Evolutionary conservation across 768 basidiomycete species (phyloP).

Genomic region (Coprinopsis sp.): DNA sequence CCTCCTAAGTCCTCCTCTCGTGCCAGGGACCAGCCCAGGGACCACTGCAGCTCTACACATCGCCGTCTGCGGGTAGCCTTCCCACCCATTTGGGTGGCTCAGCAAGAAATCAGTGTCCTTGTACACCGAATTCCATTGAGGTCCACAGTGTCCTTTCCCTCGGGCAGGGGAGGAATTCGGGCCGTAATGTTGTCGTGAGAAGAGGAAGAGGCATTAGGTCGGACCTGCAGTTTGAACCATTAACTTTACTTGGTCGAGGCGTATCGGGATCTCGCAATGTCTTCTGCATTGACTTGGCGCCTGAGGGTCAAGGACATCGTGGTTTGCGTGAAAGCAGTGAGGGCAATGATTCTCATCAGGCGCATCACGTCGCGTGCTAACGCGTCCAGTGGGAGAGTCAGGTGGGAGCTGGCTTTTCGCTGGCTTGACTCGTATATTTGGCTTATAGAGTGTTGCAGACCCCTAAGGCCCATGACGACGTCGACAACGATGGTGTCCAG

Average conservation of each 20-base stretch:
- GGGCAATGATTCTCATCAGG: no score
- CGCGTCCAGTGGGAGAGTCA: no score
- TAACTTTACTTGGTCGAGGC: slow-evolving; percentile 43
- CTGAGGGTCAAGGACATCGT: no score
- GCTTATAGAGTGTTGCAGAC: no score
- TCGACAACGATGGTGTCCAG: no score
- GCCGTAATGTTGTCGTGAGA: slow-evolving; percentile 15
- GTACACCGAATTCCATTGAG: slow-evolving; percentile 43
- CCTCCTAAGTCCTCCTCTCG: slow-evolving; percentile 32
- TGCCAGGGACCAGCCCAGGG: slow-evolving; percentile 48
- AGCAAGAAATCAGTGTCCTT: slow-evolving; percentile 45
- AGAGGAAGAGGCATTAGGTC: slow-evolving; percentile 19
- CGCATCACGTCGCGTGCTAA: no score
- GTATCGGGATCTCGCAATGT: slow-evolving; percentile 44
- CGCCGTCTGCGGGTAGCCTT: slow-evolving; percentile 50
- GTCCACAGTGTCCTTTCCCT: slow-evolving; percentile 33
- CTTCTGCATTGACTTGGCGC: no score
- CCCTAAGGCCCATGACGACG: no score
- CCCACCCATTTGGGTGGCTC: slow-evolving; percentile 66
- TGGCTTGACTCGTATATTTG: no score
- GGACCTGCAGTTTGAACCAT: slow-evolving; percentile 40
- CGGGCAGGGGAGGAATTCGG: slow-evolving; percentile 38
- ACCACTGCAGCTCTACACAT: slow-evolving; percentile 50
- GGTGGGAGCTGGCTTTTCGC: no score
- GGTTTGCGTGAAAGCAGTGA: no score